These are phyloP conservation scores for Sclerotinia subarctica DNA, from an alignment of 2,329 filamentous ascomycete genomes.

Conservation along the genomic window DNA sequence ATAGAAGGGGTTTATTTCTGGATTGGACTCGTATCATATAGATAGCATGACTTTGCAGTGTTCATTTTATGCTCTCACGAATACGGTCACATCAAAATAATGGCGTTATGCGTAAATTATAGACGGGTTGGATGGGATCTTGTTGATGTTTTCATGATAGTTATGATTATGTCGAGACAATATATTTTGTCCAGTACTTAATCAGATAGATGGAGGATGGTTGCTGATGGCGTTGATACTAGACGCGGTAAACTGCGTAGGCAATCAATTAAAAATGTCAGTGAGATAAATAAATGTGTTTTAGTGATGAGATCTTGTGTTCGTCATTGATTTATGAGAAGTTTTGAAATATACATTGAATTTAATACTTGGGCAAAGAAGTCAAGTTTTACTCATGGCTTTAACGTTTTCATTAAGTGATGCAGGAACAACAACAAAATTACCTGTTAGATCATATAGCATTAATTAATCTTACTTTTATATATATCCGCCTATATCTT, in stretches of 20 bases:
- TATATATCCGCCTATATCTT: no score
- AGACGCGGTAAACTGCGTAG: background rate
- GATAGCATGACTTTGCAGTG: background rate
- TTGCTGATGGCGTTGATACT: background rate
- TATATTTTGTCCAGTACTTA: conserved; percentile 1
- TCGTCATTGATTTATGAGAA: no score
- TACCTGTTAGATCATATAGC: no score
- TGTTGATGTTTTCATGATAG: conserved; percentile 8
- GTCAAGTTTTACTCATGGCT: no score
- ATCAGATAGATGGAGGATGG: conserved; percentile 2
- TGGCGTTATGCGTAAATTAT: conserved; percentile 13
- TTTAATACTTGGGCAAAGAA: no score
- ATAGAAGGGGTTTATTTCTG: conserved; percentile 1
- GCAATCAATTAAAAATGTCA: background rate
- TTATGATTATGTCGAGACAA: conserved; percentile 1
- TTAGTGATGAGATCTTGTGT: no score
- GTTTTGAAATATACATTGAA: no score
- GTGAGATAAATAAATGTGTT: no score
- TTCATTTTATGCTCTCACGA: conserved; percentile 8
- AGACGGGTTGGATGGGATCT: conserved; percentile 10
- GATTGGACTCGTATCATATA: conserved; percentile 11
- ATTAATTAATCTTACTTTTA: no score
- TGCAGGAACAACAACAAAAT: no score
- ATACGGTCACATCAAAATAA: conserved; percentile 6
- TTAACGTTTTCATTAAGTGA: no score